A percentile compares a stretch with the other conserved stretches of the same genome.
Conservation (phyloP, 352 stramenopile species). For the Phytopythium montanum region DNA sequence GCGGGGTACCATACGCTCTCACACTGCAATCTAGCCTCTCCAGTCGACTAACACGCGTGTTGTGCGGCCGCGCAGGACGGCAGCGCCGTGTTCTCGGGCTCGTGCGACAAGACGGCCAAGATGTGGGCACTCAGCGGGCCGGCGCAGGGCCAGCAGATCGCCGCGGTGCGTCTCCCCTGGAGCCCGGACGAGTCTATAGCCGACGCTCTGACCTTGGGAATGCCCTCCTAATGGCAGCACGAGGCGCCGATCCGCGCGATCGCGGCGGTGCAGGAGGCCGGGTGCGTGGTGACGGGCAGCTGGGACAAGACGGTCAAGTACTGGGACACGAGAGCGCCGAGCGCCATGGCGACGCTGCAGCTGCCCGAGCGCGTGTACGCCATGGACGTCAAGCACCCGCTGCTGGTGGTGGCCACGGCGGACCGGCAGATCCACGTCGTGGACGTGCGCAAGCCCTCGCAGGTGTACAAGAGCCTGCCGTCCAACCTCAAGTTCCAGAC, state of each 20-base stretch:
- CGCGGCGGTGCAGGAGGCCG: slow-evolving; percentile 73
- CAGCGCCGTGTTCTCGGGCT: slow-evolving; percentile 91
- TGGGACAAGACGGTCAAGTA: slow-evolving; percentile 97
- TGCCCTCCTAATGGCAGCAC: slow-evolving; percentile 60
- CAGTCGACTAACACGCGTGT: no score
- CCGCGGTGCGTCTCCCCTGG: slow-evolving; percentile 42
- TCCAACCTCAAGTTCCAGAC: slow-evolving; percentile 89
- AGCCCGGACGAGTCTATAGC: not conserved
- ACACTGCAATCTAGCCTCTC: no score
- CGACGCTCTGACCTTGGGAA: not conserved
- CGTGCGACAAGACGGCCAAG: slow-evolving; percentile 93
- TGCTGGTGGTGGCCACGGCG: slow-evolving; percentile 93
- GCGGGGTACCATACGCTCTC: slow-evolving; percentile 30
- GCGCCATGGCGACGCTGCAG: slow-evolving; percentile 86
- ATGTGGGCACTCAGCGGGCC: slow-evolving; percentile 92
- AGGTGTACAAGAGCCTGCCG: slow-evolving; percentile 85
- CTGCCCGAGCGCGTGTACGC: slow-evolving; percentile 93
- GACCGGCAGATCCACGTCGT: slow-evolving; percentile 89
- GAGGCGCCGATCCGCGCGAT: slow-evolving; percentile 91
- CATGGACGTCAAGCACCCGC: slow-evolving; percentile 91
- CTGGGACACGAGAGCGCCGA: slow-evolving; percentile 93
- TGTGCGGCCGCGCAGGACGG: slow-evolving; percentile 68
- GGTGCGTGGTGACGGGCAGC: slow-evolving; percentile 90
- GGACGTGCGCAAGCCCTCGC: slow-evolving; percentile 75
- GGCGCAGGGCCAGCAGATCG: slow-evolving; percentile 74